Conservation (phyloP, 2,329 filamentous ascomycete species). For the Drechslerella dactyloides region DNA sequence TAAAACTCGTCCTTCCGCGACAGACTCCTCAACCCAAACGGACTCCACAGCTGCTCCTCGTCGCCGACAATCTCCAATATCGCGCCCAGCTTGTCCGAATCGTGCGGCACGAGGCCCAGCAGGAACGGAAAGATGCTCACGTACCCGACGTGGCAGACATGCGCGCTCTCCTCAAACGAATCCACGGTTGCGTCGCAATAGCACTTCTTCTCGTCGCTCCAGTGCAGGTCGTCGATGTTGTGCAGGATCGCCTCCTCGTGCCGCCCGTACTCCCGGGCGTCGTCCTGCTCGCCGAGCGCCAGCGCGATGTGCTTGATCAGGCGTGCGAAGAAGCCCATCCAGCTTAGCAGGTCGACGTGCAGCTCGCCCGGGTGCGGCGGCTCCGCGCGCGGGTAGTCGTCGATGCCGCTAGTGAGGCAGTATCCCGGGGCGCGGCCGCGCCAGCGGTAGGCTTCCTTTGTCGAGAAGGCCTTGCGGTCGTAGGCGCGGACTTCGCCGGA, state of each 20-base stretch:
- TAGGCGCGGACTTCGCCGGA: constrained; percentile 87
- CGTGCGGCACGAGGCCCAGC: constrained; percentile 70
- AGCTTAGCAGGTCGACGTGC: constrained; percentile 90
- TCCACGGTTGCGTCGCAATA: constrained; percentile 97
- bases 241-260: constrained; percentile 77
- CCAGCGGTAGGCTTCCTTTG: constrained; percentile 95
- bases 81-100: constrained; percentile 75
- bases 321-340: constrained; percentile 95
- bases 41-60: constrained; percentile 86
- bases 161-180: constrained; percentile 85
- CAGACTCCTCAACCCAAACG: constrained; percentile 84
- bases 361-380: constrained; percentile 95
- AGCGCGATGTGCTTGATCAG: constrained; percentile 79
- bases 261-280: constrained; percentile 73
- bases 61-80: constrained; percentile 79
- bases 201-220: constrained; percentile 77
- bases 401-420: constrained; percentile 88
- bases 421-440: constrained; percentile 85
- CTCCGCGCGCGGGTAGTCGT: constrained; percentile 93
- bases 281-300: constrained; percentile 73
- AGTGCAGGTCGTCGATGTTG: constrained; percentile 93
- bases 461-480: constrained; percentile 81
- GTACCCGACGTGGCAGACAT: constrained; percentile 97
- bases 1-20: constrained; percentile 84
- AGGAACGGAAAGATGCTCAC: constrained; percentile 92